Conservation (phyloP, 208 protist genomes). For the Tetramitus jugosus region DNA sequence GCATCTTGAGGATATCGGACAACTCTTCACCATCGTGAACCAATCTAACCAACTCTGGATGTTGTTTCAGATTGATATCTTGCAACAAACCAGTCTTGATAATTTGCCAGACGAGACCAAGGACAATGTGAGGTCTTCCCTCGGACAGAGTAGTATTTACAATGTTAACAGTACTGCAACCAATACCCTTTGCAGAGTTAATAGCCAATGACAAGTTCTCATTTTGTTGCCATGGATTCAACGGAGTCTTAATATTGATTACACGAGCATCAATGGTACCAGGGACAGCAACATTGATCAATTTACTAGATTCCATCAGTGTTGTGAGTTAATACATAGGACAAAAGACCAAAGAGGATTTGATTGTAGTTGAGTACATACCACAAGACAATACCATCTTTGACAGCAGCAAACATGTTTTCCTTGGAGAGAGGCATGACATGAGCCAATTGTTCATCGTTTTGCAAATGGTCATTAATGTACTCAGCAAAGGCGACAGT, state of each 20-base stretch:
- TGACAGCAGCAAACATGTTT: slow-evolving; percentile 27
- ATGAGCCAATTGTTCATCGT: slow-evolving; percentile 45
- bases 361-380: too few relatives aligned
- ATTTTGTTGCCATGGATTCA: slow-evolving; percentile 46
- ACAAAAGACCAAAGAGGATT: too few relatives aligned
- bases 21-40: slow-evolving; percentile 61
- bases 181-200: slow-evolving; percentile 65
- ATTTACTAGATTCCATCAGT: too few relatives aligned
- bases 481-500: slow-evolving; percentile 42
- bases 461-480: slow-evolving; percentile 49
- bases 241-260: slow-evolving; percentile 44
- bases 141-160: slow-evolving; percentile 48
- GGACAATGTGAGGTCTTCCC: slow-evolving; percentile 51
- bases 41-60: slow-evolving; percentile 59
- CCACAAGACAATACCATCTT: slow-evolving; percentile 32
- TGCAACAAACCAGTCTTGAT: slow-evolving; percentile 58
- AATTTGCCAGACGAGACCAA: slow-evolving; percentile 76
- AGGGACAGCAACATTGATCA: slow-evolving; percentile 62
- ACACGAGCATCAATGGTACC: slow-evolving; percentile 71
- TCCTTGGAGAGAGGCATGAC: background rate
- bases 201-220: slow-evolving; percentile 64
- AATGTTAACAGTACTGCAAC: slow-evolving; percentile 69
- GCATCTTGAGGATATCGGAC: slow-evolving; percentile 53
- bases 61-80: slow-evolving; percentile 53
- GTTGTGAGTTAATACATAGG: too few relatives aligned